Conservation (phyloP, 805 yeast genomes). For the Nakazawaea laoshanensis region DNA sequence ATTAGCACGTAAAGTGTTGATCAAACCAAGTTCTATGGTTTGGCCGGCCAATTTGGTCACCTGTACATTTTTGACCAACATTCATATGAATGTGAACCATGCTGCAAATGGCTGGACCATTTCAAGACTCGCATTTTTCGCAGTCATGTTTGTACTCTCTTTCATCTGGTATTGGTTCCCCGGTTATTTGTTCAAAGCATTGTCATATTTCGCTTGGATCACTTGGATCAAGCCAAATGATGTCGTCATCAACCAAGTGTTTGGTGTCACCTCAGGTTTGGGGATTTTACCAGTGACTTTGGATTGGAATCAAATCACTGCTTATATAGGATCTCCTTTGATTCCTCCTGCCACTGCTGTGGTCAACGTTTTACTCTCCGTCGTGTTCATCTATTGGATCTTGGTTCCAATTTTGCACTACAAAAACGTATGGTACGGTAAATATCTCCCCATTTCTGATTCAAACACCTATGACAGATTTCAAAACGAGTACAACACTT, state of each 20-base stretch:
- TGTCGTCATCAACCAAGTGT: constrained; percentile 52
- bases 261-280: constrained; percentile 54
- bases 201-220: constrained; percentile 55
- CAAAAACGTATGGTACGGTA: constrained; percentile 48
- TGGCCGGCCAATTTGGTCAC: constrained; percentile 67
- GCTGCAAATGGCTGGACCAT: constrained; percentile 55
- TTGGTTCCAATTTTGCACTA: constrained; percentile 44
- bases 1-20: constrained; percentile 45
- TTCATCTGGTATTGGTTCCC: constrained; percentile 55
- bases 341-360: constrained; percentile 48
- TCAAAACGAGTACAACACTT: constrained; percentile 40
- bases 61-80: constrained; percentile 45
- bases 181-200: constrained; percentile 47
- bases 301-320: constrained; percentile 58
- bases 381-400: constrained; percentile 45
- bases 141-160: constrained; percentile 27
- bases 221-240: constrained; percentile 61
- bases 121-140: constrained; percentile 41
- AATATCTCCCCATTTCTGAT: constrained; percentile 49
- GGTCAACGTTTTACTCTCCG: constrained; percentile 34
- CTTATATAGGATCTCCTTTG: constrained; percentile 43
- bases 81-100: constrained; percentile 40
- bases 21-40: constrained; percentile 55
- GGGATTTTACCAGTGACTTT: constrained; percentile 61
- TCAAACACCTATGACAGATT: constrained; percentile 42